A percentile compares a stretch with the other conserved stretches of the same genome.
Evolutionary conservation across 208 protist species (phyloP).

Genomic region (Trypanosoma boissoni): DNA sequence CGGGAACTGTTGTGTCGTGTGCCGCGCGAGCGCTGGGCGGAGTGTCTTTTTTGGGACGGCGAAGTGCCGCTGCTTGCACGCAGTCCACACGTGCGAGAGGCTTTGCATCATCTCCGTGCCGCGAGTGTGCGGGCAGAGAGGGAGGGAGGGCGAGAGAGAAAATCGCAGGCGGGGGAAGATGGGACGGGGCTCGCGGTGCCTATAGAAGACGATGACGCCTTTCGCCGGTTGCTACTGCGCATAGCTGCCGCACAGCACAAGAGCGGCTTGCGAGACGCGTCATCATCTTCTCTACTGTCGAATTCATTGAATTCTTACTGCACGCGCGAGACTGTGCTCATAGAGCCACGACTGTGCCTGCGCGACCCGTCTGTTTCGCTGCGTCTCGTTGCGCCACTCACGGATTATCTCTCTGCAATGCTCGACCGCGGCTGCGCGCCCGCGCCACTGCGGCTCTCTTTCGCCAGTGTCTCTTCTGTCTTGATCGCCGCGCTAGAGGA

Average conservation of each 20-base stretch:
- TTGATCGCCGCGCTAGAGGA: conserved; percentile 32
- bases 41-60: too few relatives aligned
- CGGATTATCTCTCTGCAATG: conserved; percentile 20
- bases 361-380: conserved; percentile 13
- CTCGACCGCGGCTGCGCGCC: conserved; percentile 4
- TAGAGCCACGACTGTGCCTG: conserved; percentile 15
- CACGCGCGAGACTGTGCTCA: conserved; percentile 1
- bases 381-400: conserved; percentile 20
- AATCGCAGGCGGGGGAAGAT: background rate
- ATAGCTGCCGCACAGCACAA: conserved; percentile 21
- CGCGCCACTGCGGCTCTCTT: conserved; percentile 37
- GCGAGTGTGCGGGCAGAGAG: background rate
- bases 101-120: conserved; percentile 7
- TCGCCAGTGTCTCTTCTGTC: conserved; percentile 35
- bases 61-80: too few relatives aligned
- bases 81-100: too few relatives aligned
- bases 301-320: too few relatives aligned
- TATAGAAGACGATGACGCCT: conserved; percentile 49
- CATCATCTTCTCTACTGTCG: too few relatives aligned
- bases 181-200: conserved; percentile 14
- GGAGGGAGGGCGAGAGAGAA: background rate
- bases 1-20: too few relatives aligned
- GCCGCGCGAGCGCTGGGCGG: too few relatives aligned
- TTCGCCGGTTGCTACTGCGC: conserved; percentile 49
- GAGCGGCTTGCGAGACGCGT: background rate